Percentiles rank a stretch among this genome's conserved stretches.
phyloP scores from a whole-genome alignment of 768 basidiomycete genomes.

The Russula virescens region DNA sequence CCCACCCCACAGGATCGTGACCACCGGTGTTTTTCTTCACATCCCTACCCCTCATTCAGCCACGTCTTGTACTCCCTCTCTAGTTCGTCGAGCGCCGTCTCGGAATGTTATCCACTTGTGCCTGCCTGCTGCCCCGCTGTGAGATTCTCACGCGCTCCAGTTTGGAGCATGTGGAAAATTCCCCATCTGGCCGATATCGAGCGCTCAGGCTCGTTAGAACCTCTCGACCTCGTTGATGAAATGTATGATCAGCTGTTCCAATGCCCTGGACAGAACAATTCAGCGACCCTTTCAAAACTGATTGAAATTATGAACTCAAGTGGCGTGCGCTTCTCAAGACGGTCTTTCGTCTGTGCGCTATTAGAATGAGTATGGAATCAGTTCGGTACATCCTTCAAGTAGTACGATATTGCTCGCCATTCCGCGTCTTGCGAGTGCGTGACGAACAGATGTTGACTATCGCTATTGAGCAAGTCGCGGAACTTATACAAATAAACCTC shows the following conservation, averaged over 20 bases:
- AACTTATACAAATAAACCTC: slow-evolving; percentile 93
- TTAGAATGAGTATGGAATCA: slow-evolving; percentile 89
- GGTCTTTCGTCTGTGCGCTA: slow-evolving; percentile 65
- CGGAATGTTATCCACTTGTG: slow-evolving; percentile 73
- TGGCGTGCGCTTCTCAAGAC: slow-evolving; percentile 68
- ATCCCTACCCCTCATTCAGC: slow-evolving; percentile 76
- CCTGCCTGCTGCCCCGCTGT: slow-evolving; percentile 57
- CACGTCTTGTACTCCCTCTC: slow-evolving; percentile 80
- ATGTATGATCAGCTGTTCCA: slow-evolving; percentile 77
- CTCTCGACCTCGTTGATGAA: slow-evolving; percentile 86
- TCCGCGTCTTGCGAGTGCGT: slow-evolving; percentile 77
- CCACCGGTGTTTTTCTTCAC: slow-evolving; percentile 66
- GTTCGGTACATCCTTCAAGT: slow-evolving; percentile 61
- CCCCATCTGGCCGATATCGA: slow-evolving; percentile 82
- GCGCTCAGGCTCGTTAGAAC: slow-evolving; percentile 73
- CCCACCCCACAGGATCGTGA: slow-evolving; percentile 83
- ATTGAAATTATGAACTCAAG: slow-evolving; percentile 47
- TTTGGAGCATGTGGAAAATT: slow-evolving; percentile 85
- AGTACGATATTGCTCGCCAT: slow-evolving; percentile 53
- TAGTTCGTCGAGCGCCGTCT: slow-evolving; percentile 76
- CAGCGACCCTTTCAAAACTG: not conserved
- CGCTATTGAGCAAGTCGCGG: slow-evolving; percentile 72
- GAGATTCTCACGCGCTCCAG: slow-evolving; percentile 69
- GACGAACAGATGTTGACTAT: slow-evolving; percentile 67
- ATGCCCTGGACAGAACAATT: slow-evolving; percentile 39